Evolutionary conservation across 768 basidiomycete species (phyloP).

Genomic region (Auricularia cornea): DNA sequence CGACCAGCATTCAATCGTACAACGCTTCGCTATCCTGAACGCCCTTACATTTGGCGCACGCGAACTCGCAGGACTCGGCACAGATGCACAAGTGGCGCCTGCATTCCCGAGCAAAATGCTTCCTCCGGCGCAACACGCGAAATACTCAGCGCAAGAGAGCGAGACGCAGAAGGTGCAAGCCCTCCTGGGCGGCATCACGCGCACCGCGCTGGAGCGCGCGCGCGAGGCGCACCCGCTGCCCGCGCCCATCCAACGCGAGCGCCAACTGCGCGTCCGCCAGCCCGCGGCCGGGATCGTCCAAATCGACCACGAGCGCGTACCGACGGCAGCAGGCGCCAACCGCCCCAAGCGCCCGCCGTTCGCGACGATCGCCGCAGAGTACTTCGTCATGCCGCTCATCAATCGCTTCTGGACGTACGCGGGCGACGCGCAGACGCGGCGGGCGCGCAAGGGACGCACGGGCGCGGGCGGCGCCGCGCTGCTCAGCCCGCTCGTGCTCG

Average conservation of each 20-base stretch:
- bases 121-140: constrained; percentile 60
- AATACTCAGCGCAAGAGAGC: constrained; percentile 44
- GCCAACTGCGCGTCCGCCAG: constrained; percentile 56
- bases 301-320: constrained; percentile 1
- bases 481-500: constrained; percentile 66
- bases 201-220: constrained; percentile 52
- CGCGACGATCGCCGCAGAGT: constrained; percentile 72
- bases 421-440: constrained; percentile 71
- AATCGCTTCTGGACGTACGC: constrained; percentile 95
- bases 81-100: constrained; percentile 18
- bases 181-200: constrained; percentile 57
- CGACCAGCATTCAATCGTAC: constrained; percentile 82
- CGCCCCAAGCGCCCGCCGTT: constrained; percentile 31
- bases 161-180: constrained; percentile 36
- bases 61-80: constrained; percentile 58
- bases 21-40: constrained; percentile 78
- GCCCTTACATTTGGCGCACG: constrained; percentile 80
- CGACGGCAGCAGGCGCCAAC: background rate
- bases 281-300: constrained; percentile 37
- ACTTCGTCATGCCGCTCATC: constrained; percentile 82
- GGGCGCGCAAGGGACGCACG: constrained; percentile 55
- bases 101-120: constrained; percentile 79
- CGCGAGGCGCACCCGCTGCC: constrained; percentile 50
- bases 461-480: constrained; percentile 69
- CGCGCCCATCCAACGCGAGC: constrained; percentile 54